Evolutionary conservation across 192 early-diverging fungal genomes (phyloP).

Genomic region (Podila minutissima): DNA sequence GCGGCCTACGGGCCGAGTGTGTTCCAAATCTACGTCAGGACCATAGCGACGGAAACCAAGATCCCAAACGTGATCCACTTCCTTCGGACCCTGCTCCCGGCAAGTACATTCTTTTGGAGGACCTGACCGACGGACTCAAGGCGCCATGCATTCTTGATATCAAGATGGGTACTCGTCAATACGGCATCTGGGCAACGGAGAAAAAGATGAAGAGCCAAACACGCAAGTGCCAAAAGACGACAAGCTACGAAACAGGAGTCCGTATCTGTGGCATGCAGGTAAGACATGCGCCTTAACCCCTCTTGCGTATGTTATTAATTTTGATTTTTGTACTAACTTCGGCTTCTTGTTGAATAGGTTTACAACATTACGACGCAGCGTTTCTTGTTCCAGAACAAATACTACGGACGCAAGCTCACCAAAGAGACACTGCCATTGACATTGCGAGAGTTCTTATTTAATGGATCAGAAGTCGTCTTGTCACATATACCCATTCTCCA

Average conservation of each 20-base stretch:
- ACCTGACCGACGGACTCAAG: conserved; percentile 89
- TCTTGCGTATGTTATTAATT: background rate
- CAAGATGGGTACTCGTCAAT: conserved; percentile 99
- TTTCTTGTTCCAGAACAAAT: conserved; percentile 94
- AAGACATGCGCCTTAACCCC: conserved; percentile 11
- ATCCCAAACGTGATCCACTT: conserved; percentile 37
- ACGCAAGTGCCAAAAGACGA: conserved; percentile 91
- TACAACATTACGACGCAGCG: conserved; percentile 78
- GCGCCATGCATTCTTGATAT: conserved; percentile 96
- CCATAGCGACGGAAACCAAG: conserved; percentile 33
- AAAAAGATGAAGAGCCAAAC: conserved; percentile 91
- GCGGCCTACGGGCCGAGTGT: conserved; percentile 13
- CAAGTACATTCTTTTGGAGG: conserved; percentile 94
- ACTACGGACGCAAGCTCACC: conserved; percentile 90
- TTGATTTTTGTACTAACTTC: conserved; percentile 24
- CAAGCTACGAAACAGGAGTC: conserved; percentile 91
- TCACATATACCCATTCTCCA: conserved; percentile 87
- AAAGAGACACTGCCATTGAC: conserved; percentile 80
- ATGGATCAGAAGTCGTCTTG: conserved; percentile 77
- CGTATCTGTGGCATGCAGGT: conserved; percentile 99
- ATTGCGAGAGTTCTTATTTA: conserved; percentile 86
- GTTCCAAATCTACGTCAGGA: conserved; percentile 11
- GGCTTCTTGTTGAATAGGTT: conserved; percentile 62
- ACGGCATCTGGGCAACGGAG: conserved; percentile 87
- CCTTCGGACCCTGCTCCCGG: conserved; percentile 50